Base-by-base conservation (phyloP, 1,139 yeast genomes). In the Spathaspora sp. region DNA sequence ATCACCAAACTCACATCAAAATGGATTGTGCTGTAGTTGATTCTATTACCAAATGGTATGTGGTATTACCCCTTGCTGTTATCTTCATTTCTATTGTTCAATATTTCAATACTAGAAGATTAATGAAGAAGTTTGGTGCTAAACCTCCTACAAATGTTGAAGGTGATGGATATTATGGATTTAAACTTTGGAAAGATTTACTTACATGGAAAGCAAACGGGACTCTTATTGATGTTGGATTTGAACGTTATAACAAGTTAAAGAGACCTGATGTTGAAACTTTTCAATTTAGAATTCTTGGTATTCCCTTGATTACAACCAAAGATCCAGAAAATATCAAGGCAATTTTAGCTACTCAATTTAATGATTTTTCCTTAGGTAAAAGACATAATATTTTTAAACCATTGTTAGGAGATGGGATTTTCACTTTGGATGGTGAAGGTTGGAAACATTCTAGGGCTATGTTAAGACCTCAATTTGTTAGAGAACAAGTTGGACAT, bases 381-480 rank as follows among this genome's bases (percentile, higher is more conserved):
- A 57, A 61, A 9, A 74, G 85, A 53, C 74, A 75, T 57, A 56
- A 56, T 4, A 68, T 64, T 40, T 68, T 79, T 56, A 50, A 51
- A 39, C 78, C 80, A 4, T 59, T 78, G 23, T 64, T 80, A 42
- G 85, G 85, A 7, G 78, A 77, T 47, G 85, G 86, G 3, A 80
- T 80, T 48, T 80, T 80, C 63, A 79, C 84, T 1, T 66, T 78
- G 34, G 81, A 78, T 47, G 81, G 80, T 9, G 70, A 64, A 36
- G 81, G 78, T 4, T 80, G 86, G 86, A 76, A 78, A 54, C 81
- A 79, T 56, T 73, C 82, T 17, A 65, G 86, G 43, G 75, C 81
- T 2, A 65, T 81, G 78, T 70, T 81, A 54, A 68, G 84, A 48
- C 85, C 86, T 1, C 84, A 79, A 59, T 81, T 81, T 60, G 70